Evolutionary conservation across 208 protist species (phyloP), one percentile per base, ranked within the genome.

Genomic region (Crithidia mellificae): DNA sequence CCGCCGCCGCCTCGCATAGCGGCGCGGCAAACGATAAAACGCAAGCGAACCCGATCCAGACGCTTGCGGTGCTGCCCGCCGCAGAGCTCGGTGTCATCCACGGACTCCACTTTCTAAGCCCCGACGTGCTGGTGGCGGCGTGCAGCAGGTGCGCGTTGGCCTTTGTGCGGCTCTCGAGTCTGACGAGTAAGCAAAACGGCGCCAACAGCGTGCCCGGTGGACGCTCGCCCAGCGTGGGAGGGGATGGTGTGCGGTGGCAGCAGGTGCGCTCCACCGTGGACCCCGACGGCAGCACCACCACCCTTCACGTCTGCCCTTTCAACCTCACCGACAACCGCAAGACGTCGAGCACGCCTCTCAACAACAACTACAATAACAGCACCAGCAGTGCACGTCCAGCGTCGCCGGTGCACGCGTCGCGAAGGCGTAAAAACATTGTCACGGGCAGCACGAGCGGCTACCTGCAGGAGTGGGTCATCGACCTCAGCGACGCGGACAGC

Each of bases 401-500:
- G 11, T 56, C 65, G 1, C 27, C 39, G 6, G 6, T 38, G 24
- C 49, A 19, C n/a, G 55, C 25, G 19, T 2, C 38, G 17, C 61
- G 61, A 0, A 9, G 49, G 5, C 25, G 34, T 2, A 19, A 56
- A 17, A 50, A 72, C 24, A 51, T 92, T 7, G 47, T 90, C 12
- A 77, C 78, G 2, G 86, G 83, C 15, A 81, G 73, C 64, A 86
- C 68, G 14, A 81, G 85, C 54, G 89, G 86, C 39, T 91, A 78
- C 56, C 46, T 90, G 3, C 68, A 74, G 56, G 78, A 82, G 64
- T 89, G 79, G 80, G 25, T 50, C 15, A 38, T 91, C 3, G 62
- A 74, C 8, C 6, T 77, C 2, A 27, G 3, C 36, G 32, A 32
- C 1, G 62, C 32, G 0, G 62, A 66, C 19, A 24, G 55, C n/a